These are phyloP conservation scores for Epichloe coenophiala DNA, from an alignment of 2,329 filamentous ascomycete genomes.

Conservation along the genomic window DNA sequence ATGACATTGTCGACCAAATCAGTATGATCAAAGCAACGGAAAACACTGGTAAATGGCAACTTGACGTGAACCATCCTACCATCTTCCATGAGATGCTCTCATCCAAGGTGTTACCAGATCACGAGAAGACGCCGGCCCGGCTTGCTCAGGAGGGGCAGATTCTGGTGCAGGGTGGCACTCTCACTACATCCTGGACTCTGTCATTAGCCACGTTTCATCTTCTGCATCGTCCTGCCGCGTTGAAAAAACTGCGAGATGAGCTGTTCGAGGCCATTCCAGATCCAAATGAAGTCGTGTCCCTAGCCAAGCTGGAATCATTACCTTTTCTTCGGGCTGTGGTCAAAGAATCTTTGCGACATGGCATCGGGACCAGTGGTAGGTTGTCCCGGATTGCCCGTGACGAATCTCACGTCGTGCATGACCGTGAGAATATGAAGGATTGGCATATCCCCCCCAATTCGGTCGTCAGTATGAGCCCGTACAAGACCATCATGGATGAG, in stretches of 20 bases:
- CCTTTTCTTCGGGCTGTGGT: constrained; percentile 37
- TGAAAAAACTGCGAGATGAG: constrained; percentile 21
- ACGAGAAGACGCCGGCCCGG: constrained; percentile 20
- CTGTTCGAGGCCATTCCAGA: constrained; percentile 21
- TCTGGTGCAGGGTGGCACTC: constrained; percentile 24
- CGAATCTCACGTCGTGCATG: constrained; percentile 18
- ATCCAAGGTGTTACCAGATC: constrained; percentile 16
- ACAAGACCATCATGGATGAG: constrained; percentile 22
- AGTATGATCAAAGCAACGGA: constrained; percentile 21
- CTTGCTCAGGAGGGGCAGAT: constrained; percentile 26
- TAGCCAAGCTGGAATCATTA: constrained; percentile 20
- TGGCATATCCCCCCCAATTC: constrained; percentile 21
- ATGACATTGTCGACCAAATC: constrained; percentile 23
- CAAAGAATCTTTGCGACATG: constrained; percentile 35
- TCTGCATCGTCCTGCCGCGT: constrained; percentile 16
- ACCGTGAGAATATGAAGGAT: constrained; percentile 13
- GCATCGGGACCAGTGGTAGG: constrained; percentile 32
- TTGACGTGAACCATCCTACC: constrained; percentile 21
- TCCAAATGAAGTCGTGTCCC: constrained; percentile 13
- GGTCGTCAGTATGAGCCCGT: constrained; percentile 24
- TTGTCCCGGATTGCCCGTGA: constrained; percentile 33
- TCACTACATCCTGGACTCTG: constrained; percentile 26
- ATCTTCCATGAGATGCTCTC: constrained; percentile 24
- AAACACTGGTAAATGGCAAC: constrained; percentile 18
- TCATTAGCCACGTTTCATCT: constrained; percentile 22